Evolutionary conservation across 306 rosid species (phyloP), one percentile per base, ranked within the genome.

Genomic region (Hylodesmum podocarpum): DNA sequence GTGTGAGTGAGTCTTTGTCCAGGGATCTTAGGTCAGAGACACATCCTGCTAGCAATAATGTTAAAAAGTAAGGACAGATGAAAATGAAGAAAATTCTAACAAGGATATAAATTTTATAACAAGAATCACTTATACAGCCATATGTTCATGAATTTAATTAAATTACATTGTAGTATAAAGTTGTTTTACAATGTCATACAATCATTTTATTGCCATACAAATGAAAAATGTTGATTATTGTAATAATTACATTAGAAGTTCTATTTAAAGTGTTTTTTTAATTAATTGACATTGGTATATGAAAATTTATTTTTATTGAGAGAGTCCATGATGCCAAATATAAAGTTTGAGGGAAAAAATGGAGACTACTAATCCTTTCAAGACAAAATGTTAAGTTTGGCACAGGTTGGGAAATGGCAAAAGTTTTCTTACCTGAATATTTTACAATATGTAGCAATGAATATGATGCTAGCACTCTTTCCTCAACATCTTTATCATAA

Each of bases 381-480:
- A 27, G 24, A 34, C 54, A 15, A 51, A 62, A 73, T 62, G 53
- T 58, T 14, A 44, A 64, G 66, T 66, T 77, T 72, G 75, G 57
- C 49, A 34, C 68, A 33, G 44, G 2, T 62, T 0, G 8, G 41
- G 7, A 40, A 71, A 39, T 12, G 59, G 58, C 16, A 34, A 33
- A 68, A 22, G 50, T 40, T 19, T 19, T 33, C 39, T 22, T 77
- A 93, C 98, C 98, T 80, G 94, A 80, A 66, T 75, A 63, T 81
- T 85, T 87, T 10, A 75, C 31, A 24, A 91, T 91, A 73, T 72
- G 72, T 16, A 91, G 79, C 43, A 93, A 81, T 15, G 98, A 78
- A 82, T 74, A 87, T 36, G 97, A 89, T 75, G 98, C 91, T 6
- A 93, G 87, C n/a, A 93, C 96, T 83, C 89, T 90, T 57, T 87